Base-by-base conservation (phyloP, 345 rosid species). In the Sisymbrium altissimum region DNA sequence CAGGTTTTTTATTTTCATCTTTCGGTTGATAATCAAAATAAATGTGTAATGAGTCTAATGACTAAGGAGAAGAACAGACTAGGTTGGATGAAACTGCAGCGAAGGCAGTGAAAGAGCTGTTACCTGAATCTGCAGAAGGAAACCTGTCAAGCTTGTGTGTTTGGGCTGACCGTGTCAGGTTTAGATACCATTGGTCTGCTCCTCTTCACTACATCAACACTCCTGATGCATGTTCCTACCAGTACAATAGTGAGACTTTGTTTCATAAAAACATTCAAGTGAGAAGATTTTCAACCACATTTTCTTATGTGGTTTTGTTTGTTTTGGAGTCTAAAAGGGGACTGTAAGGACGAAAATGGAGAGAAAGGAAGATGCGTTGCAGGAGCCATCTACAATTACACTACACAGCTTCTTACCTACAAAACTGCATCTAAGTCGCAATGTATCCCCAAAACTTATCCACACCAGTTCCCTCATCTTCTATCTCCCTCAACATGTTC, bases 321-420 rank as follows among this genome's bases (percentile, higher is more conserved):
- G 46, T 11, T 53, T 64, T 38, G 14, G 32, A 32, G 14, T 38
- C 4, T 56, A 61, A 50, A 68, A 91, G 98, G 97, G 85, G 98
- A 94, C 70, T 94, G 97, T 83, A 83, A 87, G 74, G 97, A 88
- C 73, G 90, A 81, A 76, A 35, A 75, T 72, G 95, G 92, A 64
- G 83, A 8, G 56, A 65, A 68, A 53, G 95, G 80, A 13, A 83
- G 89, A 77, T 94, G 98, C 41, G 96, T 91, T 63, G 87, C 96
- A 5, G 98, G 97, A 60, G 96, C 98, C 9, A 86, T 94, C 33
- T 81, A 87, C 82, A 91, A 89, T 66, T 94, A 94, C 84, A 94
- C 98, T 19, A 78, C 94, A 41, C 98, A 94, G 77, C 97, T 94
- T 80, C 89, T 88, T 67, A 75, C 60, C 73, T 86, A 86, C 75